Evolutionary conservation across 345 rosid genomes (phyloP), one percentile per base, ranked within the genome.

Genomic region (Raphanus sativus): DNA sequence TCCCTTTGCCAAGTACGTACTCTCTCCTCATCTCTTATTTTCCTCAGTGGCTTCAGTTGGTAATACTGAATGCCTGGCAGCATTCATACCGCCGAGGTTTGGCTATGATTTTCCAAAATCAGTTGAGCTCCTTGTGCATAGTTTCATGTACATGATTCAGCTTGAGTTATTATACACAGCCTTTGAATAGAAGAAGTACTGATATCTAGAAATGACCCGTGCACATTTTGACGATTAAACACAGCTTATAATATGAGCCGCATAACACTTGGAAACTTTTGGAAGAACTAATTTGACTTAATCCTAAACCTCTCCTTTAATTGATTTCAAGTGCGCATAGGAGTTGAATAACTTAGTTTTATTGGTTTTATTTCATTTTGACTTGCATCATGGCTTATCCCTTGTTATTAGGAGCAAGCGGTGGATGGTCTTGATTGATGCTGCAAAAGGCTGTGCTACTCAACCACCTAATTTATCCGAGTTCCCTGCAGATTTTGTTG

Each of bases 361-460:
- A 11, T 54, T 77, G 30, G 30, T 42, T 65, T 62, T 73, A 55
- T 15, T 3, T 60, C 29, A 21, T 60, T 34, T 63, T 78, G 15
- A 34, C 36, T 34, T 54, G 42, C 74, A 34, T 61, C 60, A 12
- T 78, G 58, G 11, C 73, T 26, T 52, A 45, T 75, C 17, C 10
- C 29, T 15, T 74, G 36, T 40, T 24, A 36, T 8, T 56, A 74
- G 38, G 78, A 92, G 96, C 87, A 86, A 89, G 32, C 80, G 64
- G 52, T 92, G 97, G 97, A 87, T 92, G 98, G 90, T 92, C 73
- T 79, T 92, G 82, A 83, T 94, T 72, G 98, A 94, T 87, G 97
- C 98, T 84, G 98, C 98, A 69, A 94, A 94, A 85, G 98, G 98
- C 74, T 89, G 84, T 86, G 87, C 89, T 3, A 86, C 97, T 26